These are phyloP conservation scores for Andrographis paniculata DNA, from an alignment of 305 asterid genomes.

Conservation along the genomic window DNA sequence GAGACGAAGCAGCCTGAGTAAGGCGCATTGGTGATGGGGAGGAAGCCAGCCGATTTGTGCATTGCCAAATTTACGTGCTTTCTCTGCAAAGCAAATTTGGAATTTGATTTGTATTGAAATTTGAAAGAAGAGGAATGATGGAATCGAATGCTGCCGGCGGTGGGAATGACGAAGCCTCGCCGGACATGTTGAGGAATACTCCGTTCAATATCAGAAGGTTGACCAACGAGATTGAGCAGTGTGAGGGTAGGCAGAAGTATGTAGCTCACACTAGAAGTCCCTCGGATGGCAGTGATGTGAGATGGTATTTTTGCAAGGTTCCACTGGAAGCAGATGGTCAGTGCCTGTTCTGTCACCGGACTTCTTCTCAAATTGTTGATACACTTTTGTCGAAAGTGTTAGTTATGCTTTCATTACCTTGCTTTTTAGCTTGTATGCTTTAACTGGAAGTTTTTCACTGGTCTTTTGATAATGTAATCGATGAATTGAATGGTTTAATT, in stretches of 20 bases:
- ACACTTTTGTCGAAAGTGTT: background rate
- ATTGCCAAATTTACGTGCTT: too few relatives aligned
- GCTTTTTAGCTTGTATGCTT: background rate
- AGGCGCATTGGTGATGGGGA: too few relatives aligned
- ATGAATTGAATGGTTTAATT: background rate
- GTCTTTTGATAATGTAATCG: background rate
- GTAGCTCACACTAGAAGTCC: constrained; percentile 85
- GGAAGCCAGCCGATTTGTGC: too few relatives aligned
- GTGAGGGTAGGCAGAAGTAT: constrained; percentile 74
- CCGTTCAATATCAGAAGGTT: constrained; percentile 84
- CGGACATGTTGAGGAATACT: constrained; percentile 79
- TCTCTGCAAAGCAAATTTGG: background rate
- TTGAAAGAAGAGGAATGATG: constrained; percentile 14
- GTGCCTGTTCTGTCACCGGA: constrained; percentile 17
- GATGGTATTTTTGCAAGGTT: constrained; percentile 87
- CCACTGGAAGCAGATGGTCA: constrained; percentile 66
- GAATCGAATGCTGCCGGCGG: constrained; percentile 17
- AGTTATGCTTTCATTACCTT: background rate
- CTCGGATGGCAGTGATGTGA: constrained; percentile 84
- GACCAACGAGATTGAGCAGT: constrained; percentile 78
- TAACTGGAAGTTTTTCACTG: background rate
- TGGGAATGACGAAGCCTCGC: constrained; percentile 44
- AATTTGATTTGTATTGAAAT: background rate
- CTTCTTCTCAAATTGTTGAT: background rate
- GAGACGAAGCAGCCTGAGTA: too few relatives aligned